Evolutionary conservation across 352 stramenopile genomes (phyloP).

Genomic region (Phytophthora colocasiae): DNA sequence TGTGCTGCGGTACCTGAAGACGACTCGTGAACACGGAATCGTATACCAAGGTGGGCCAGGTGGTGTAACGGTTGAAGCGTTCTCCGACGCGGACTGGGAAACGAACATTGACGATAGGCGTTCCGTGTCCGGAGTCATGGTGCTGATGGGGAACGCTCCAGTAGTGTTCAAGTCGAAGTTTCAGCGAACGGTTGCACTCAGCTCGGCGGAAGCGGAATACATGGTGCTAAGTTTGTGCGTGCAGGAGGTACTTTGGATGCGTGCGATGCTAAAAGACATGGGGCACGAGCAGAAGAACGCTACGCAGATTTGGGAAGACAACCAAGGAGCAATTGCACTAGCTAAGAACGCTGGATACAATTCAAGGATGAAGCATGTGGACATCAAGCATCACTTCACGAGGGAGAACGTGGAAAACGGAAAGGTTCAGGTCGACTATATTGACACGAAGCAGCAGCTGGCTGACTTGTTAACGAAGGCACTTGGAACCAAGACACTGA

Average conservation of each 20-base stretch:
- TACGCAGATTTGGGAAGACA: background rate
- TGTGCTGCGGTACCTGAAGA: too few relatives aligned
- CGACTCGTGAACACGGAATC: too few relatives aligned
- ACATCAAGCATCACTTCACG: too few relatives aligned
- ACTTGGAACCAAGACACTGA: constrained; percentile 1
- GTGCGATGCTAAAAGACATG: constrained; percentile 20
- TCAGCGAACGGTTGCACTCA: constrained; percentile 17
- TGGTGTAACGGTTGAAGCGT: constrained; percentile 5
- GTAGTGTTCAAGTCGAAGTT: constrained; percentile 22
- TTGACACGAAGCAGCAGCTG: background rate
- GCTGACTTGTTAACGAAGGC: background rate
- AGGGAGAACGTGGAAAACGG: constrained; percentile 5
- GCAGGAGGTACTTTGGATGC: constrained; percentile 15
- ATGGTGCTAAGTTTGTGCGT: constrained; percentile 18
- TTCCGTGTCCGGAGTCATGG: constrained; percentile 18
- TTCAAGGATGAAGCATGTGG: too few relatives aligned
- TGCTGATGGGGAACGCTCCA: constrained; percentile 18
- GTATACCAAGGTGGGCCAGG: too few relatives aligned
- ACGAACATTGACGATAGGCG: constrained; percentile 20
- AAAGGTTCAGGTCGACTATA: background rate
- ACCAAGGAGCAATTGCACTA: too few relatives aligned
- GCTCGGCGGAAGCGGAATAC: constrained; percentile 23
- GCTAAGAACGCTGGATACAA: too few relatives aligned
- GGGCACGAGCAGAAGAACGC: background rate
- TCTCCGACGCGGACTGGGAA: constrained; percentile 19